Evolutionary conservation across 805 yeast genomes (phyloP).

Genomic region (Candida jianshihensis): DNA sequence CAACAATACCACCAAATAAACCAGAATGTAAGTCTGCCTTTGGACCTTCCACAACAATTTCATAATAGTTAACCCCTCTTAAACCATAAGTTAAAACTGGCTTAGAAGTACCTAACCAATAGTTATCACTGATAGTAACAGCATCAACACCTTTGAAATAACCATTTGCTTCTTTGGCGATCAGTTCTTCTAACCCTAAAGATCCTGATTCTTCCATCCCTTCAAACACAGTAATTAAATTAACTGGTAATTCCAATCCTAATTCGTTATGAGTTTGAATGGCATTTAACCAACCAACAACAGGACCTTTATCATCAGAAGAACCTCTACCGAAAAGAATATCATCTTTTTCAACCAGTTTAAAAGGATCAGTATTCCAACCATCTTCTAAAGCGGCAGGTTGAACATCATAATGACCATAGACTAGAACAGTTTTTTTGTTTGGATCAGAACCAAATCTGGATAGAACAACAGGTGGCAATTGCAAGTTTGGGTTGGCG

Average conservation of each 20-base stretch:
- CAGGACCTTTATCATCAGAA: slow-evolving; percentile 98
- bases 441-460: slow-evolving; percentile 74
- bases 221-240: slow-evolving; percentile 87
- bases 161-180: slow-evolving; percentile 65
- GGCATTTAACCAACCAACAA: slow-evolving; percentile 91
- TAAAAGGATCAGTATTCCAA: slow-evolving; percentile 91
- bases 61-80: slow-evolving; percentile 94
- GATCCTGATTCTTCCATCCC: slow-evolving; percentile 99
- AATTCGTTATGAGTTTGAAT: slow-evolving; percentile 84
- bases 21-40: slow-evolving; percentile 97
- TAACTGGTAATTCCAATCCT: slow-evolving; percentile 87
- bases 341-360: slow-evolving; percentile 58
- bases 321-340: slow-evolving; percentile 88
- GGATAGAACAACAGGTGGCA: slow-evolving; percentile 95
- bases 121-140: slow-evolving; percentile 93
- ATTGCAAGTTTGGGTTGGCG: slow-evolving; percentile 51
- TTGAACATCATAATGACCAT: slow-evolving; percentile 98
- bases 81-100: slow-evolving; percentile 97
- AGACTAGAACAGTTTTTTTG: slow-evolving; percentile 84
- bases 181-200: slow-evolving; percentile 78
- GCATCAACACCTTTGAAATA: slow-evolving; percentile 90
- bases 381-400: slow-evolving; percentile 93
- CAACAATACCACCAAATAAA: slow-evolving; percentile 92
- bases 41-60: slow-evolving; percentile 78
- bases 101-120: slow-evolving; percentile 96